These are phyloP conservation scores for Lachancea quebecensis DNA, from an alignment of 805 yeast species.

Conservation along the genomic window DNA sequence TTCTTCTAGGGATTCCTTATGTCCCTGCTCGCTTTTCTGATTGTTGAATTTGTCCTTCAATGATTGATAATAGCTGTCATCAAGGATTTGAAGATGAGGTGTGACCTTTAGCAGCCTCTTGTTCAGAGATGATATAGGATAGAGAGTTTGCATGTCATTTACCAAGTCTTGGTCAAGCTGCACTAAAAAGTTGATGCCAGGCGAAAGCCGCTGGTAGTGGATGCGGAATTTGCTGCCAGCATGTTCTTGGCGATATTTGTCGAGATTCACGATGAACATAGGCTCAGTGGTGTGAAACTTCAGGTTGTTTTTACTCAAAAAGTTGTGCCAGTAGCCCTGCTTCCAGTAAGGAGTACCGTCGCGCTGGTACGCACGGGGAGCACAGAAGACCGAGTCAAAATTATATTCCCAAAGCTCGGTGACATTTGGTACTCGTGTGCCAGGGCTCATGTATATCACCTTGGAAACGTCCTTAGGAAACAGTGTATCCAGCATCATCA, in stretches of 20 bases:
- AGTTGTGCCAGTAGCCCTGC: conserved; percentile 78
- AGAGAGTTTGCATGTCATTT: conserved; percentile 65
- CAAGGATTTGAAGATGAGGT: background rate
- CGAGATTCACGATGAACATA: conserved; percentile 71
- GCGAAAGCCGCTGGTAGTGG: conserved; percentile 76
- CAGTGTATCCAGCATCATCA: conserved; percentile 76
- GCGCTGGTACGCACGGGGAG: conserved; percentile 73
- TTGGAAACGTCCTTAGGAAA: conserved; percentile 73
- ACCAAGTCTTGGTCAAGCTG: conserved; percentile 91
- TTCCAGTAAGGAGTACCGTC: conserved; percentile 84
- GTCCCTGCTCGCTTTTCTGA: background rate
- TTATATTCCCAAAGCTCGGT: conserved; percentile 58
- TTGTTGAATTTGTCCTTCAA: background rate
- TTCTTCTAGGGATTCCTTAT: background rate
- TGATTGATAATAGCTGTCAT: background rate
- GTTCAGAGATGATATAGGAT: conserved; percentile 28
- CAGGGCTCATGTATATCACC: conserved; percentile 72
- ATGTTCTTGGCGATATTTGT: conserved; percentile 50
- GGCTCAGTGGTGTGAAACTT: conserved; percentile 78
- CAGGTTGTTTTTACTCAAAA: conserved; percentile 45
- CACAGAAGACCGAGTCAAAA: conserved; percentile 69
- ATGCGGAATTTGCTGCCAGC: conserved; percentile 79
- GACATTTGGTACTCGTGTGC: background rate
- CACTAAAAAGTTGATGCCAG: conserved; percentile 70
- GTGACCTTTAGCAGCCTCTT: background rate